Percentiles rank a stretch among this genome's conserved stretches.
These are phyloP conservation scores for Isoetes engelmannii DNA, from an alignment of 83 land plant genomes.

Conservation along the genomic window DNA sequence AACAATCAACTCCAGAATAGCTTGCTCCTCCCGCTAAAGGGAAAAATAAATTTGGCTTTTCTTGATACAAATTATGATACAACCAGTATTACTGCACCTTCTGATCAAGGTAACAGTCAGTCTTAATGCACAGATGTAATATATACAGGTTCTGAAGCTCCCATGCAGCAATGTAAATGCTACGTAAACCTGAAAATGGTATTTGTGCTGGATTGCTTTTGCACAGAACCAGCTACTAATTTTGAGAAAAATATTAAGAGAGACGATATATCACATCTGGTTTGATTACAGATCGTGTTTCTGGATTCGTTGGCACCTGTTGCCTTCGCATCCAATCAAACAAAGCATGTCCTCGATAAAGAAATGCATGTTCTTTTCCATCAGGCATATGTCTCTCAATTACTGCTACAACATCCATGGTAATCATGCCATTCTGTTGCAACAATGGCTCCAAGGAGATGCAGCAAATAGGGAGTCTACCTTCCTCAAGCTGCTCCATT, in stretches of 20 bases:
- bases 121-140: too few species aligned
- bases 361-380: conserved; percentile 9
- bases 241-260: neutral
- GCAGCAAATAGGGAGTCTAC: conserved; percentile 5
- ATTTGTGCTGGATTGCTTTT: too few species aligned
- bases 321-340: neutral
- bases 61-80: too few species aligned
- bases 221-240: too few species aligned
- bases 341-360: neutral
- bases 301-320: neutral
- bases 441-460: conserved; percentile 12
- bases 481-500: neutral
- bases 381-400: neutral
- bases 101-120: too few species aligned
- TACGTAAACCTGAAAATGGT: too few species aligned
- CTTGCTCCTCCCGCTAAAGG: too few species aligned
- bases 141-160: too few species aligned
- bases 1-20: too few species aligned
- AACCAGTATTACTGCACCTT: too few species aligned
- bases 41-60: too few species aligned
- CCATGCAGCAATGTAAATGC: too few species aligned
- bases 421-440: neutral
- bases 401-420: conserved; percentile 11
- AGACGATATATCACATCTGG: neutral
- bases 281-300: conserved; percentile 3